Base-by-base conservation (phyloP, 495 filamentous ascomycete species). In the Hypoxylon intermedium region DNA sequence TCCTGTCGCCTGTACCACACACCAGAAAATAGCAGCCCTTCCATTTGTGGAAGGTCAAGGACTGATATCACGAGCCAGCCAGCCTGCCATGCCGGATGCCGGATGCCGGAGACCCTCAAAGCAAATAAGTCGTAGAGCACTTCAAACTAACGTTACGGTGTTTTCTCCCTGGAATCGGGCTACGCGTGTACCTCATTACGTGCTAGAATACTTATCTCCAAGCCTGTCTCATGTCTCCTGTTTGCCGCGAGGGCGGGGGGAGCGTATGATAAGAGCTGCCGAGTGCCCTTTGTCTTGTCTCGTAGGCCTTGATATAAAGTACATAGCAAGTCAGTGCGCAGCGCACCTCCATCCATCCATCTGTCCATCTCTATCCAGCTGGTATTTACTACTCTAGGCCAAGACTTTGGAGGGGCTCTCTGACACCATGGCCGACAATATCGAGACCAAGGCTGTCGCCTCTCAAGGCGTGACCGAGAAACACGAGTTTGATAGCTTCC, bases 1-100 rank as follows among this genome's bases (percentile, higher is more conserved):
- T 28, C 41, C 33, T 21, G 9, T 30, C 12, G 4, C 24, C 24
- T 4, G 24, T 26, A 7, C 24, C 24, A 26, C 3, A 16, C 6
- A 15, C 15, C 2, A 20, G 20, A 19, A 37, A 18, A 24, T 5
- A 19, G 12, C 12, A 42, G 7, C 34, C 6, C 23, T 13, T 18
- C 53, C 37, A n/a, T 26, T 57, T 57, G 53, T 34, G 53, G 53
- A 57, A 57, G 53, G 53, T 57, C 44, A 43, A 34, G 34, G 9
- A n/a, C 16, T 34, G 34, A 34, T 57, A 43, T 49, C 36, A 36
- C 26, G 9, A 30, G 36, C 5, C 24, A 36, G 6, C 16, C 31
- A n/a, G 18, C 23, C n/a, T n/a, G n/a, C n/a, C n/a, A n/a, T n/a
- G n/a, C n/a, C n/a, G n/a, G n/a, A 20, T 34, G 44, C n/a, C 36